A percentile compares a stretch with the other conserved stretches of the same genome.
phyloP scores from a whole-genome alignment of 2,329 filamentous ascomycete genomes.

The Microcyclospora pomicola region DNA sequence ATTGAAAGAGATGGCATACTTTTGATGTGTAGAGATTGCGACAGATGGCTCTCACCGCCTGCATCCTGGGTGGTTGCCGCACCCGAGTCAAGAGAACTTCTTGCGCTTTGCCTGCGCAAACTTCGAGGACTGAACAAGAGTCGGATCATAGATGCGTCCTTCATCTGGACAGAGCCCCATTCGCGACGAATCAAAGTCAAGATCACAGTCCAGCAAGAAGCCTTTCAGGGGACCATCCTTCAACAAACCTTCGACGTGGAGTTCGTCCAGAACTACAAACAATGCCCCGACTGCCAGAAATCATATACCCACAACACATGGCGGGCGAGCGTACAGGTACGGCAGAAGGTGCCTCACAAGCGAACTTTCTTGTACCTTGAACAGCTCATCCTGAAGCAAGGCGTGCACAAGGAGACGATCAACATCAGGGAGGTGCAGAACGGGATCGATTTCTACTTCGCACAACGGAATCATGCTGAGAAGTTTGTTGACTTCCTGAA shows the following conservation, averaged over 20 bases:
- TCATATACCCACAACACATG: slow-evolving; percentile 94
- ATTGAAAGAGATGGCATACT: slow-evolving; percentile 83
- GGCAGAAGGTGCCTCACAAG: slow-evolving; percentile 96
- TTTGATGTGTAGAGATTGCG: slow-evolving; percentile 88
- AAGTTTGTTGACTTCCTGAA: slow-evolving; percentile 83
- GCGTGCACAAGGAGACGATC: slow-evolving; percentile 80
- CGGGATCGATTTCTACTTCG: slow-evolving; percentile 91
- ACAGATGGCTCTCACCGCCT: slow-evolving; percentile 82
- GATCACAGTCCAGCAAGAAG: slow-evolving; percentile 74
- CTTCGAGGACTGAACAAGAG: slow-evolving; percentile 76
- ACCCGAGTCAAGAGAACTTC: slow-evolving; percentile 79
- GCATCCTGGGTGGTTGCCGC: slow-evolving; percentile 71
- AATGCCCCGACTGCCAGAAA: slow-evolving; percentile 91
- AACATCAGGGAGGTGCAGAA: slow-evolving; percentile 97
- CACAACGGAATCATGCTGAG: slow-evolving; percentile 77
- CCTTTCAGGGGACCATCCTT: slow-evolving; percentile 52
- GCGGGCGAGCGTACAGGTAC: slow-evolving; percentile 84
- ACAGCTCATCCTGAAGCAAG: slow-evolving; percentile 90
- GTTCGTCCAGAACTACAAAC: slow-evolving; percentile 79
- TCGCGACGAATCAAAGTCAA: slow-evolving; percentile 86
- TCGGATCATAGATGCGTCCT: slow-evolving; percentile 86
- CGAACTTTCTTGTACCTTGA: slow-evolving; percentile 72
- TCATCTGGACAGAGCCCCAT: slow-evolving; percentile 97
- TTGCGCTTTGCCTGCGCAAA: slow-evolving; percentile 83
- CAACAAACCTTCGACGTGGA: slow-evolving; percentile 94